phyloP scores from a whole-genome alignment of 768 basidiomycete species.

The Ephemerocybe angulata region DNA sequence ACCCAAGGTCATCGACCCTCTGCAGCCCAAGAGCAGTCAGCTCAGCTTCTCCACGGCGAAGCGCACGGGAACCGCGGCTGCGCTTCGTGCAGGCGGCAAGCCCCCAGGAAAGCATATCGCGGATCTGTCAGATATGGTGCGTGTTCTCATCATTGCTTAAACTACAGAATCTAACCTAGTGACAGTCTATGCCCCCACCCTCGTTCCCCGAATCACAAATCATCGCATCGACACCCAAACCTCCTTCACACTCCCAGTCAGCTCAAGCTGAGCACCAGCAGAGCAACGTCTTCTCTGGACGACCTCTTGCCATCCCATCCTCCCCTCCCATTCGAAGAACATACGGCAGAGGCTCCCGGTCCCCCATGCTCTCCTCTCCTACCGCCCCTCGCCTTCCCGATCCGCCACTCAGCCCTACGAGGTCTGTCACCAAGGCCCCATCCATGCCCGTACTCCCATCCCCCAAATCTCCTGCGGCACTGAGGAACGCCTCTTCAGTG shows the following conservation, averaged over 20 bases:
- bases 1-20: background rate
- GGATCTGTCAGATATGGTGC: background rate
- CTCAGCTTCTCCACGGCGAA: constrained; percentile 11
- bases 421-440: constrained; percentile 4
- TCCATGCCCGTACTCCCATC: constrained; percentile 2
- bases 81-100: background rate
- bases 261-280: background rate
- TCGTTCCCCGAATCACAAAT: constrained; percentile 52
- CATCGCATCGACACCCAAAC: constrained; percentile 49
- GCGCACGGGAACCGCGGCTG: background rate
- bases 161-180: background rate
- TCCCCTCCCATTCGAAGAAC: constrained; percentile 2
- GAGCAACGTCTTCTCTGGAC: background rate
- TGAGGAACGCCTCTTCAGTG: background rate
- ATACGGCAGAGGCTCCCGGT: background rate
- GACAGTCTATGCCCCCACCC: constrained; percentile 47
- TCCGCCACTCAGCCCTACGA: no score
- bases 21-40: background rate
- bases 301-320: background rate
- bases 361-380: constrained; percentile 7
- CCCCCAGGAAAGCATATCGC: constrained; percentile 8
- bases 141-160: background rate
- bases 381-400: constrained; percentile 14
- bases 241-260: background rate
- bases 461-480: background rate